phyloP scores from a whole-genome alignment of 257 asterid species.

The Primulina huaijiensis region DNA sequence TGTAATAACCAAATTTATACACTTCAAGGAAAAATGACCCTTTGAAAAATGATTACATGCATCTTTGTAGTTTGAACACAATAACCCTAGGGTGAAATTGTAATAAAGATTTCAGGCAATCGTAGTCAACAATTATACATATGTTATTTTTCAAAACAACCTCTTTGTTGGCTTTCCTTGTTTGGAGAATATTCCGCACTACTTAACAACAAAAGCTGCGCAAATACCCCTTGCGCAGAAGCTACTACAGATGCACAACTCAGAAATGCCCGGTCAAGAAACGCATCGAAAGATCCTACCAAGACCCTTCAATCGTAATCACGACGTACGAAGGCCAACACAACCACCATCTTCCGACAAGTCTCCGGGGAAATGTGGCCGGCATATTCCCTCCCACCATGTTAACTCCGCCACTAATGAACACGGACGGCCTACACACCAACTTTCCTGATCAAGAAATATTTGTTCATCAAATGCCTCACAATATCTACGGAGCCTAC shows the following conservation, averaged over 20 bases:
- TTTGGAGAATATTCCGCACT: not conserved
- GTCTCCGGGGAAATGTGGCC: conserved; percentile 39
- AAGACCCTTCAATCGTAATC: conserved; percentile 57
- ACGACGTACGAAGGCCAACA: conserved; percentile 73
- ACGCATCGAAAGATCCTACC: conserved; percentile 60
- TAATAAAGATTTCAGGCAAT: not conserved
- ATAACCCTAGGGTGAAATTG: conserved; percentile 33
- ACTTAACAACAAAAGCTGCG: not conserved
- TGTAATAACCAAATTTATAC: not conserved
- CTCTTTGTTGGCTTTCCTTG: not conserved
- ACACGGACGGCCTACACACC: conserved; percentile 18
- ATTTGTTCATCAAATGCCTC: conserved; percentile 32
- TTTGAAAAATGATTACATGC: too few relatives aligned
- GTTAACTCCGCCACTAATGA: conserved; percentile 15
- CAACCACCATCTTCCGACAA: conserved; percentile 53
- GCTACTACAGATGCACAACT: conserved; percentile 65
- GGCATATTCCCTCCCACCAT: conserved; percentile 30
- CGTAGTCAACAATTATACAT: not conserved
- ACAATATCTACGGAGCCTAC: conserved; percentile 23
- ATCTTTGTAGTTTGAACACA: conserved; percentile 19
- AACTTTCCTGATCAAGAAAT: conserved; percentile 28
- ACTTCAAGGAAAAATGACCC: not conserved
- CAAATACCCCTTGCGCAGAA: conserved; percentile 35
- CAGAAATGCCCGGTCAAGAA: conserved; percentile 65
- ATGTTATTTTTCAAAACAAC: not conserved